These are phyloP conservation scores for Suillus luteus DNA, from an alignment of 768 basidiomycete species.

Conservation along the genomic window DNA sequence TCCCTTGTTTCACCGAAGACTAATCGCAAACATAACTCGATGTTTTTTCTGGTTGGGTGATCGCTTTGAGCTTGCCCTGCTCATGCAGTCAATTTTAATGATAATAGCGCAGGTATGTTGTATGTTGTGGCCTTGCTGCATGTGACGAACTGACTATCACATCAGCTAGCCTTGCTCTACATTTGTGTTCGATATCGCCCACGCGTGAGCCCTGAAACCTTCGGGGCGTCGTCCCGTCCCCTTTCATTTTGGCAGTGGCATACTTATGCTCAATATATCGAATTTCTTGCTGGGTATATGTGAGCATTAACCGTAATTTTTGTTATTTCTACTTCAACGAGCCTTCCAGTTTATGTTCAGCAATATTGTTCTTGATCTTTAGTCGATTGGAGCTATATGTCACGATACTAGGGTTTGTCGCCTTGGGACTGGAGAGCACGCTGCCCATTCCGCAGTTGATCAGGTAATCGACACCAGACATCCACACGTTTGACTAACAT, in stretches of 20 bases:
- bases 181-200: constrained; percentile 80
- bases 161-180: constrained; percentile 73
- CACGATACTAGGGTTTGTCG: constrained; percentile 68
- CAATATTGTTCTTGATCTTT: constrained; percentile 76
- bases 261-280: constrained; percentile 75
- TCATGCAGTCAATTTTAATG: constrained; percentile 86
- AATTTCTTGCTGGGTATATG: constrained; percentile 82
- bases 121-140: constrained; percentile 6
- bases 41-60: constrained; percentile 92
- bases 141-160: constrained; percentile 20
- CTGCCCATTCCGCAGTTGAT: constrained; percentile 85
- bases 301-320: constrained; percentile 30
- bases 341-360: constrained; percentile 54
- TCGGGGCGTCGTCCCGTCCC: constrained; percentile 62
- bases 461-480: constrained; percentile 45
- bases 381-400: constrained; percentile 63
- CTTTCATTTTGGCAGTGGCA: constrained; percentile 88
- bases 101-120: constrained; percentile 72
- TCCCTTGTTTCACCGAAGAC: constrained; percentile 38
- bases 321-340: constrained; percentile 14
- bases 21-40: constrained; percentile 82
- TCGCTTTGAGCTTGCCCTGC: constrained; percentile 72
- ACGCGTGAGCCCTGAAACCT: constrained; percentile 54
- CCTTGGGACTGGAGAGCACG: constrained; percentile 82
- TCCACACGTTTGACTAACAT: constrained; percentile 2